Evolutionary conservation across 208 protist genomes (phyloP), one percentile per base, ranked within the genome.

Genomic region (Balamuthia mandrillaris): DNA sequence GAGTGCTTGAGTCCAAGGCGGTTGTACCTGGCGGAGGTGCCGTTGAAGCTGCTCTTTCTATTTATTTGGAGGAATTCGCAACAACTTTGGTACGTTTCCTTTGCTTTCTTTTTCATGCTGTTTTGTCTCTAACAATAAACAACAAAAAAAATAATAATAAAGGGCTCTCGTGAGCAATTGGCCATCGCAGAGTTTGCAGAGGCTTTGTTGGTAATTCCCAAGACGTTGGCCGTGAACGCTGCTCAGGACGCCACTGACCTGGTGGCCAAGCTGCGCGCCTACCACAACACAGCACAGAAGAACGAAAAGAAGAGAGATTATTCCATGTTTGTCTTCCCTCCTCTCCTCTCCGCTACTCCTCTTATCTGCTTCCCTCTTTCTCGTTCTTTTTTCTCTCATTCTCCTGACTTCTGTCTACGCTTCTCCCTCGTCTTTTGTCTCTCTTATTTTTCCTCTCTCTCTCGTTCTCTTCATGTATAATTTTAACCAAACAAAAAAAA

Each of bases 121-220:
- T 2, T 3, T 21, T 44, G 24, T 85, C 24, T 14, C 3, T 72
- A 9, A 21, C 72, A 44, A 47, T 83, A 83, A 44, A 77, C 81
- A 35, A 16, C 16, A 83, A 60, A 78, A 12, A 24, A 18, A 18
- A 68, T 27, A 10, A 18, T 18, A 52, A 16, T 41, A 33, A 1
- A 87, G 86, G 86, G 87, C 84, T 98, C 97, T 1, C 95, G 98
- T 37, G 97, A 99, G 90, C 98, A 99, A 95, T 93, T 99, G 14
- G 98, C 98, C 29, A 96, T 99, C 85, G 95, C 95, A 24, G 96
- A 97, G 81, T 99, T 99, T 92, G 97, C 98, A 44, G 95, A 99
- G 88, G 93, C 98, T 33, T 91, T 99, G 14, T 93, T 99, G 7
- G 94, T 99, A 24, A 99, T 99, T 81, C 98, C 98, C 77, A 99